phyloP scores from a whole-genome alignment of 129 eudicot genomes.

The Lactuca sativa region DNA sequence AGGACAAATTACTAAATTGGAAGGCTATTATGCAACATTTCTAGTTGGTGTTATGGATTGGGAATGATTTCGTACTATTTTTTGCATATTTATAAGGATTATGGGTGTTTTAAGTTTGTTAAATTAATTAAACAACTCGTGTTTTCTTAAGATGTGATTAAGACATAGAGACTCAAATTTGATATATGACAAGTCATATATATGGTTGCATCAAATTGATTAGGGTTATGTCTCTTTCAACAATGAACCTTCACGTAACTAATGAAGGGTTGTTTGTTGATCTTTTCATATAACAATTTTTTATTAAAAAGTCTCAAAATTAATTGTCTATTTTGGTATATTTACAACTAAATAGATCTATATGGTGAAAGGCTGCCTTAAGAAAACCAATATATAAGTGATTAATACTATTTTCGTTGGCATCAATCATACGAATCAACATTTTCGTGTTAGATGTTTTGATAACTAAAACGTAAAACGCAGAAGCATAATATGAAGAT shows the following conservation, averaged over 20 bases:
- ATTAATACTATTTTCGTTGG: too few relatives aligned
- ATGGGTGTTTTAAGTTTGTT: slow-evolving; percentile 10
- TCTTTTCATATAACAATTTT: background rate
- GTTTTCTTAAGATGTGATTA: slow-evolving; percentile 8
- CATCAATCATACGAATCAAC: too few relatives aligned
- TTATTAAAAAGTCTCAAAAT: background rate
- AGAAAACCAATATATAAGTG: too few relatives aligned
- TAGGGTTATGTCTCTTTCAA: slow-evolving; percentile 27
- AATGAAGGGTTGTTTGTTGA: slow-evolving; percentile 19
- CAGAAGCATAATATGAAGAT: too few relatives aligned
- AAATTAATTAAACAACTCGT: slow-evolving; percentile 22
- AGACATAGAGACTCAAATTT: slow-evolving; percentile 12
- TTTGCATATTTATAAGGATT: slow-evolving; percentile 9
- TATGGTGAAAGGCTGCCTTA: too few relatives aligned
- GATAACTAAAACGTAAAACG: too few relatives aligned
- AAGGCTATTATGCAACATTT: slow-evolving; percentile 19
- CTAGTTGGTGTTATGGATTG: slow-evolving; percentile 20
- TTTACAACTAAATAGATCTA: background rate
- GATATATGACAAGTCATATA: slow-evolving; percentile 24
- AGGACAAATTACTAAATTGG: slow-evolving; percentile 9
- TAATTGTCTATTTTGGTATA: background rate
- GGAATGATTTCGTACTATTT: slow-evolving; percentile 22
- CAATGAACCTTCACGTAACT: slow-evolving; percentile 18
- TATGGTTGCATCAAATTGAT: slow-evolving; percentile 21
- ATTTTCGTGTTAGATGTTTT: too few relatives aligned